Evolutionary conservation across 352 stramenopile species (phyloP).

Genomic region (Globisporangium cylindrosporum): DNA sequence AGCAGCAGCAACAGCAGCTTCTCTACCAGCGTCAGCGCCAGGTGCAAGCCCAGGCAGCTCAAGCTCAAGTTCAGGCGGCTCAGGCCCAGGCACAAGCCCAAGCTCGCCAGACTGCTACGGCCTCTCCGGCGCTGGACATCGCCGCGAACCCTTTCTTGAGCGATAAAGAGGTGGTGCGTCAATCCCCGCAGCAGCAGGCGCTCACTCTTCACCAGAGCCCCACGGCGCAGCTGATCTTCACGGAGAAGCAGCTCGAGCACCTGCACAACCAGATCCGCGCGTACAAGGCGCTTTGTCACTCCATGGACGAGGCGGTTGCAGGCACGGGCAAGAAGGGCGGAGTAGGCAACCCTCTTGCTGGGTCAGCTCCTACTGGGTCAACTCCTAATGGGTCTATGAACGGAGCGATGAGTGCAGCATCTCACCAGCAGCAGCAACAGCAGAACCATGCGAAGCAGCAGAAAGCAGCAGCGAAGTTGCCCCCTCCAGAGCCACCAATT

Average conservation of each 20-base stretch:
- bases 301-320: constrained; percentile 66
- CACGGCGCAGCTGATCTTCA: constrained; percentile 57
- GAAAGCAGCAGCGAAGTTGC: neutral
- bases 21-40: constrained; percentile 34
- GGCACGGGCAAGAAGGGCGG: constrained; percentile 22
- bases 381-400: constrained; percentile 3
- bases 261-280: constrained; percentile 84
- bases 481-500: constrained; percentile 5
- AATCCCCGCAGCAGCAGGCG: constrained; percentile 30
- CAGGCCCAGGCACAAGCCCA: constrained; percentile 23
- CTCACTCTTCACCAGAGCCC: constrained; percentile 36
- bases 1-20: constrained; percentile 24
- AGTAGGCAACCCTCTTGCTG: neutral
- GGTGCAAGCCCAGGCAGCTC: constrained; percentile 21
- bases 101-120: constrained; percentile 3
- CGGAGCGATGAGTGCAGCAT: neutral
- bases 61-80: constrained; percentile 22
- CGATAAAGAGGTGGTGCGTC: constrained; percentile 41
- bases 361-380: too few relatives aligned
- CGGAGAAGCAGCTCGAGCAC: constrained; percentile 83
- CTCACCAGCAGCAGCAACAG: neutral
- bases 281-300: constrained; percentile 82
- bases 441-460: constrained; percentile 6
- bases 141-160: constrained; percentile 61
- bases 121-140: constrained; percentile 35